Base-by-base conservation (phyloP, 1,284 basidiomycete genomes). In the Irpex sp. region DNA sequence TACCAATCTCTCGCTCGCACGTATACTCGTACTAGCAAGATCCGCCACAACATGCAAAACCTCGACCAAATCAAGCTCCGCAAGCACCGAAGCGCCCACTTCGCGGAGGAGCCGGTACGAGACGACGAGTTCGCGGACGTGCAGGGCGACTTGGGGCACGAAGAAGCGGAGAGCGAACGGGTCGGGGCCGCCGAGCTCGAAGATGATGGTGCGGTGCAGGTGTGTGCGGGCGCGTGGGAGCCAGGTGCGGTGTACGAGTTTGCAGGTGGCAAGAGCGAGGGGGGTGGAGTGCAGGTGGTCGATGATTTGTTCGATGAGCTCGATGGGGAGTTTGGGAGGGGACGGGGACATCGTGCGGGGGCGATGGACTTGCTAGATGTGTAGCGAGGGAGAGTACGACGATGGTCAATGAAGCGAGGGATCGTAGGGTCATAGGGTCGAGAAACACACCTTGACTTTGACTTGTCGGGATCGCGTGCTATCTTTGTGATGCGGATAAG, bases 301-400 rank as follows among this genome's bases (percentile, higher is more conserved):
- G n/a, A 68, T 63, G 47, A 68, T 68, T 4, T 62, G 51, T 21
- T 68, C 67, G 21, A 65, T 49, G n/a, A 68, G 43, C 53, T 68
- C 67, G n/a, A 57, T 55, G 4, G 67, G 67, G 35, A 68, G 57
- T 17, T 60, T 59, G 33, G 36, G 36, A 15, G 1, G 2, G 13
- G 21, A 61, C 17, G 15, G 26, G 26, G 26, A 51, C 31, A 19
- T 31, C 33, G 53, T 17, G 33, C 17, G 53, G 33, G 49, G 2
- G 53, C 53, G 53, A 21, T 50, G 13, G 17, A 8, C 49, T 50
- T n/a, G 19, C 19, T 21, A 50, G 4, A 26, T 26, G 26, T 26
- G 26, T 4, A 26, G 26, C 3, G 26, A 26, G 26, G 26, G 26
- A 26, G 26, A 26, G 26, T 26, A 26, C 3, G 39, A 43, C 15